phyloP scores from a whole-genome alignment of 345 rosid genomes.

The Lepidium didymum region DNA sequence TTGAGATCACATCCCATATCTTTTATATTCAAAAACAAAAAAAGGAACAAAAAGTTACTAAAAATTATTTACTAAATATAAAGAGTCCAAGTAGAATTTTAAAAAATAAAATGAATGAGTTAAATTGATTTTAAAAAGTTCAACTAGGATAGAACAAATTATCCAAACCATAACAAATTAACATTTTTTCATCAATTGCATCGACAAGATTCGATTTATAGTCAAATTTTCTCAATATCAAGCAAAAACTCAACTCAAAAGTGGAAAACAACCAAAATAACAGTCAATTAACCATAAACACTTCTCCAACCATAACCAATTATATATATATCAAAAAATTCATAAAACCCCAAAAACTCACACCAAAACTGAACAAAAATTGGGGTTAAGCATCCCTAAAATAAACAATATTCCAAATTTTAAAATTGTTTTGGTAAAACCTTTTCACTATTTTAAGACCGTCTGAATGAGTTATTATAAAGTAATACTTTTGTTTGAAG shows the following conservation, averaged over 20 bases:
- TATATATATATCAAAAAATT: too few species aligned
- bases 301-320: too few species aligned
- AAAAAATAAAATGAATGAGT: too few species aligned
- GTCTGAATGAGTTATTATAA: background rate
- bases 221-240: too few species aligned
- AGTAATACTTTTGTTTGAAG: background rate
- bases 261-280: too few species aligned
- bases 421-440: background rate
- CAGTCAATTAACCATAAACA: too few species aligned
- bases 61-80: background rate
- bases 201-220: too few species aligned
- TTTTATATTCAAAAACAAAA: conserved; percentile 8
- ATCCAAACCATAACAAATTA: background rate
- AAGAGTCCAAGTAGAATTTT: too few species aligned
- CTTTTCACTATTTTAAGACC: background rate
- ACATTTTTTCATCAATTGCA: too few species aligned
- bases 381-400: background rate
- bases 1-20: conserved; percentile 96
- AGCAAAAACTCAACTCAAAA: too few species aligned
- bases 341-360: too few species aligned
- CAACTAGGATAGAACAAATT: background rate
- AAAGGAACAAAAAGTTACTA: background rate
- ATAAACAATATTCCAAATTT: background rate
- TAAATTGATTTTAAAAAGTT: too few species aligned
- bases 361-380: background rate